Base-by-base conservation (phyloP, 768 basidiomycete species). In the Tubosaeta brunneosetosa region DNA sequence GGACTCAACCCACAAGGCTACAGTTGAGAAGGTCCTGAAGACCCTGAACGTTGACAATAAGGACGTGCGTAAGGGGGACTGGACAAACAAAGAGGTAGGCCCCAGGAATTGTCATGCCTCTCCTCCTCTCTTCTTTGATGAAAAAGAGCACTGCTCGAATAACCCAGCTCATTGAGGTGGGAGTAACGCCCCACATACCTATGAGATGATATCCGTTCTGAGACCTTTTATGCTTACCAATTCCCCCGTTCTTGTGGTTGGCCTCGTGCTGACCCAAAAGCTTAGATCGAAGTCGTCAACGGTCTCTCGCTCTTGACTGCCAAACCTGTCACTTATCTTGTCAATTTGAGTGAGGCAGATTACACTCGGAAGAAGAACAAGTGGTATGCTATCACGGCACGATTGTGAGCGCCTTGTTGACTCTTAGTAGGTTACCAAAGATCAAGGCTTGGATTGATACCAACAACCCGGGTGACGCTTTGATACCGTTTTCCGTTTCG, bases 311-410 rank as follows among this genome's bases (percentile, higher is more conserved):
- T 99, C 25, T 80, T 99, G 50, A 98, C 95, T 16, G 94, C 97
- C 49, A 97, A 97, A 68, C 91, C 95, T 32, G 91, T 98, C 55
- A 97, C 89, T 47, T 99, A 99, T 74, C 87, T 99, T 46, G 94
- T 97, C 74, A 99, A 99, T 73, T 75, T 99, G 44, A 92, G 89
- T 53, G 94, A 98, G 71, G 82, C 83, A 59, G 97, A 99, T 68
- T 99, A 90, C 63, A 73, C 91, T 54, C 86, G 97, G 58, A 98
- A 97, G 74, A 98, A 97, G 84, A 98, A 97, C 77, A 98, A 97
- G 78, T 98, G 97, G 94, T 88, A 53, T 40, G 38, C 33, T 17
- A 17, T 16, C 41, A 14, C 19, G 13, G 29, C 26, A 5, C 3
- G 44, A 17, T 33, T 44, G 37, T 22, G 26, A 4, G 3, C 16